Evolutionary conservation across 108 stramenopile genomes (phyloP).

Genomic region (Cyclostephanos tholiformis): DNA sequence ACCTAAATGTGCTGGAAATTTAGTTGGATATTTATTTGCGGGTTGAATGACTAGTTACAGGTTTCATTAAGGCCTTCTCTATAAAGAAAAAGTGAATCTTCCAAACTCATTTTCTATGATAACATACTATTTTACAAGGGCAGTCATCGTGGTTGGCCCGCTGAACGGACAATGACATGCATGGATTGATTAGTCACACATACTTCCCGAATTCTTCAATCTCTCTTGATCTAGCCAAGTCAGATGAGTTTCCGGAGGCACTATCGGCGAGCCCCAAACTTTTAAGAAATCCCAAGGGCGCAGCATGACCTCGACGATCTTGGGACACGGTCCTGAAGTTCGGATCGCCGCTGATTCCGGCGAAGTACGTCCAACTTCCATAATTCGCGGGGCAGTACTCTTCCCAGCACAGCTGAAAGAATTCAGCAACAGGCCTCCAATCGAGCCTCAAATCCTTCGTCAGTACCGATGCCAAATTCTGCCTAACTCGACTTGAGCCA

Average conservation of each 20-base stretch:
- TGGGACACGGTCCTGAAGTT: constrained; percentile 85
- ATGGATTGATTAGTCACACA: neutral
- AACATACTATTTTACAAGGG: no score
- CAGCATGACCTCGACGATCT: constrained; percentile 51
- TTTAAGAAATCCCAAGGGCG: constrained; percentile 66
- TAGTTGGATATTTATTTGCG: no score
- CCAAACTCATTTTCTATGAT: no score
- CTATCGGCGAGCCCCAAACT: constrained; percentile 49
- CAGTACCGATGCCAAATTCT: constrained; percentile 89
- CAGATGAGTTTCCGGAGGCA: constrained; percentile 57
- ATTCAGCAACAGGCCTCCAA: constrained; percentile 91
- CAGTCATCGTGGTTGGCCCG: no score
- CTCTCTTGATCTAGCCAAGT: constrained; percentile 61
- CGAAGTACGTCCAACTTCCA: constrained; percentile 90
- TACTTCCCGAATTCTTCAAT: constrained; percentile 37
- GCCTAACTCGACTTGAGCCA: constrained; percentile 91
- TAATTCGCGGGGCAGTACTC: constrained; percentile 93
- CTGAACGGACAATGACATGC: neutral
- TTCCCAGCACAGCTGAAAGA: constrained; percentile 80
- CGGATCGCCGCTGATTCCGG: constrained; percentile 85
- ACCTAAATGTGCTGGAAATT: no score
- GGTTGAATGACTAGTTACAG: no score
- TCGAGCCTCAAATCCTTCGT: constrained; percentile 82
- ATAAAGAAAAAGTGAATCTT: no score
- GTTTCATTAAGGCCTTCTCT: no score